Evolutionary conservation across 2,329 filamentous ascomycete species (phyloP), one percentile per base, ranked within the genome.

Genomic region (Trichoderma polysporum): DNA sequence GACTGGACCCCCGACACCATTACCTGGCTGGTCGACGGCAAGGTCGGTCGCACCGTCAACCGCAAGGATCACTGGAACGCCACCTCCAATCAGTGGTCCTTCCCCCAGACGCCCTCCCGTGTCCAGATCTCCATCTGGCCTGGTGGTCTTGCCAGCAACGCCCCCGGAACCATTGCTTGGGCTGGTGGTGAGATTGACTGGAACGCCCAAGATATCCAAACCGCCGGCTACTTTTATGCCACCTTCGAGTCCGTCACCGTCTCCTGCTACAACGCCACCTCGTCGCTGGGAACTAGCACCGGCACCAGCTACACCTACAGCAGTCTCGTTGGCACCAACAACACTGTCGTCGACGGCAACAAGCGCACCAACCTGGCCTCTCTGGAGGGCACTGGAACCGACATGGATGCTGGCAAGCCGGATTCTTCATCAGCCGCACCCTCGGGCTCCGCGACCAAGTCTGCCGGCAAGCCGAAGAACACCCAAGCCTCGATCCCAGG

Each of bases 71-170:
- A 95, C 13, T 98, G 90, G 88, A 97, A 99, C 81, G 81, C 83
- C 13, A 96, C 92, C 7, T 81, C 88, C 67, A 90, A 94, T 79
- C 89, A 89, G 78, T 99, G 90, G 85, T 84, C 91, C 74, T 99
- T 87, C 83, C 95, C 95, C 7, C 95, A 98, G 81, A 96, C 94
- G 0, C 95, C 95, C 4, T 82, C 94, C 17, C 92, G 94, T 72
- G 87, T 99, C 61, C 93, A 97, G 83, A 85, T 99, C 59, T 98
- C 95, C 17, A 88, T 99, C 75, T 99, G 95, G 95, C 95, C 95
- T 47, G 95, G 92, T 74, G 95, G 95, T 76, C 86, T 91, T 54
- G 80, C 88, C 10, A 85, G 84, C 75, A 97, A 97, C 78, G 90
- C 87, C 47, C 76, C 91, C 77, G 95, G 95, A 66, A 98, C 95